These are phyloP conservation scores for Eleusine indica DNA, from an alignment of 176 grass and related monocot genomes.

Conservation along the genomic window DNA sequence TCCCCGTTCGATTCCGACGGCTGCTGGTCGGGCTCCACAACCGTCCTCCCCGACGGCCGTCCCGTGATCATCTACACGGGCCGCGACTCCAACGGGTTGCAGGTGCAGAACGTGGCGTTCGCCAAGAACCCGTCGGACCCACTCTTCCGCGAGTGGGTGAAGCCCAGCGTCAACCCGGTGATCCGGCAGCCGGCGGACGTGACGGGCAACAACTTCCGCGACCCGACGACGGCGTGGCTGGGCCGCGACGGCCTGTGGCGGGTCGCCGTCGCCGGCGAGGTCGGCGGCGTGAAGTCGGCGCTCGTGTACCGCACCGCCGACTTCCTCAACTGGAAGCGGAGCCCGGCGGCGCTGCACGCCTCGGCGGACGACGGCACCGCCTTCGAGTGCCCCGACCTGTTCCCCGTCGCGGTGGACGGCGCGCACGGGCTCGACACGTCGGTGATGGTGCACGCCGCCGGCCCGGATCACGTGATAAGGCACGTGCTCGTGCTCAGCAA, in stretches of 20 bases:
- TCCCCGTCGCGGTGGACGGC: constrained; percentile 55
- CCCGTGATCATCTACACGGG: constrained; percentile 67
- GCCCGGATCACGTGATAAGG: constrained; percentile 21
- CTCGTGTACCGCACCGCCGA: constrained; percentile 58
- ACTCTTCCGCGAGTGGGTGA: constrained; percentile 56
- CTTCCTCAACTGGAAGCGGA: constrained; percentile 57
- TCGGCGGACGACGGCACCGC: constrained; percentile 7
- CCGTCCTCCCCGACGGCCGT: constrained; percentile 38
- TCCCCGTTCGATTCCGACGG: constrained; percentile 55
- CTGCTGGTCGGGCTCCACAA: constrained; percentile 64
- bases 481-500: constrained; percentile 69
- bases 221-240: constrained; percentile 69
- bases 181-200: constrained; percentile 40
- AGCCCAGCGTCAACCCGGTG: constrained; percentile 61
- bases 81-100: constrained; percentile 1
- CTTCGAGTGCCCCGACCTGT: constrained; percentile 80
- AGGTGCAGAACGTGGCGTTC: constrained; percentile 76
- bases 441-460: not conserved
- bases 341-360: constrained; percentile 37
- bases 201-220: constrained; percentile 45
- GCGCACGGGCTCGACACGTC: constrained; percentile 42
- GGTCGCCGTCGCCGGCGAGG: constrained; percentile 42
- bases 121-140: constrained; percentile 52
- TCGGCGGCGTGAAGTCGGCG: constrained; percentile 32
- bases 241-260: constrained; percentile 69